Evolutionary conservation across 2,329 filamentous ascomycete genomes (phyloP), one percentile per base, ranked within the genome.

Genomic region (Fonsecaea nubica): DNA sequence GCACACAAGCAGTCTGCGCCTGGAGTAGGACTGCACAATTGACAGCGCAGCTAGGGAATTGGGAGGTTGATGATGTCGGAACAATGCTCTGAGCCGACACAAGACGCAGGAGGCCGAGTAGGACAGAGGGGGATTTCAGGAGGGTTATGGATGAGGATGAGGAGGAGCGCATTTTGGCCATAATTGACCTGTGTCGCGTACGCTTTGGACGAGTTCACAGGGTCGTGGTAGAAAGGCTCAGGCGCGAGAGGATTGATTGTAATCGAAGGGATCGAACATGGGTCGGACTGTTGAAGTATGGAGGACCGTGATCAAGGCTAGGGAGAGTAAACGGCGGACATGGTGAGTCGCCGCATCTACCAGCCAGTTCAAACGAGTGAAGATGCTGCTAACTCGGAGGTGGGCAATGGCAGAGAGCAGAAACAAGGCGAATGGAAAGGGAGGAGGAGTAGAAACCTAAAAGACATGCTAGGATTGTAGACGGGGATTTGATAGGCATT

Each of bases 1-100:
- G 89, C 1, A 90, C 84, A 77, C 92, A 96, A 68, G 83, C 87
- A 54, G 85, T 85, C 74, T 93, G 91, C 65, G 90, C 92, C 77
- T 91, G 86, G 75, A 85, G 87, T 53, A 92, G 86, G 33, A 81
- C 76, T 52, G 84, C 82, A 74, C 90, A 92, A 55, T 75, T 68
- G 25, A 80, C 76, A 9, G 87, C 89, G 74, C 90, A 92, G 32
- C 83, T 75, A 4, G 90, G 90, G 57, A 92, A 85, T 50, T 82
- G 77, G 50, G 70, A 69, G 42, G 79, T 79, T 55, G 77, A 75
- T 10, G 77, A 65, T 8, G 77, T 74, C 50, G 79, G 79, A 45
- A 80, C 64, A 30, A 80, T 74, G 60, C 70, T 68, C 58, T 74
- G 72, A 69, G 60, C 73, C 70, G 68, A 65, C 61, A 65, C 74